A percentile compares a stretch with the other conserved stretches of the same genome.
These are phyloP conservation scores for Diplodia corticola DNA, from an alignment of 2,329 filamentous ascomycete genomes.

Conservation along the genomic window DNA sequence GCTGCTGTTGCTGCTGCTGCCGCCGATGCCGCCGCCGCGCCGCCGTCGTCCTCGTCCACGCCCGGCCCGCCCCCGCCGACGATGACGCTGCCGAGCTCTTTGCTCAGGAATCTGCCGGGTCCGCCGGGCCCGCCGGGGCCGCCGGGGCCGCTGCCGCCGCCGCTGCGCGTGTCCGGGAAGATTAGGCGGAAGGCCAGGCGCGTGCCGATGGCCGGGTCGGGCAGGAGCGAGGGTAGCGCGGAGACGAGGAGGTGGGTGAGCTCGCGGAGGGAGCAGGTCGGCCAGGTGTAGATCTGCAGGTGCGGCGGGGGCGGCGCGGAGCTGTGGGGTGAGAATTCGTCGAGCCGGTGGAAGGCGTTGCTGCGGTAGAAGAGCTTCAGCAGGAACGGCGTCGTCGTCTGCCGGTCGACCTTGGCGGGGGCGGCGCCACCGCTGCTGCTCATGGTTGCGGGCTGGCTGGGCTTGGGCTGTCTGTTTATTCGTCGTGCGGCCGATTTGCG, in stretches of 20 bases:
- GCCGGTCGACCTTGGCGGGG: conserved; percentile 60
- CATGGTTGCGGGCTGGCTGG: neutral
- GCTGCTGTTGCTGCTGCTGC: conserved; percentile 18
- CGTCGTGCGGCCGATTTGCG: neutral
- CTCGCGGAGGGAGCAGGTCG: conserved; percentile 76
- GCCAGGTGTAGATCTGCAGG: conserved; percentile 84
- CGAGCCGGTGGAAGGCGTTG: conserved; percentile 69
- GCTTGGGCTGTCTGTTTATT: neutral
- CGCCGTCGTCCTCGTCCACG: conserved; percentile 26
- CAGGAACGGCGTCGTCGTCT: conserved; percentile 76
- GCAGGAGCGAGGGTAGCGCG: conserved; percentile 68
- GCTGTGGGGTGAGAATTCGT: conserved; percentile 63
- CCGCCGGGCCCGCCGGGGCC: conserved; percentile 32
- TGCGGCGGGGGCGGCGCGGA: conserved; percentile 62
- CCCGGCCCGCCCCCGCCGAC: conserved; percentile 62
- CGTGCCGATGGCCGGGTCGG: conserved; percentile 74
- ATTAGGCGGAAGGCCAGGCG: conserved; percentile 85
- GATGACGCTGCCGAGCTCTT: conserved; percentile 81
- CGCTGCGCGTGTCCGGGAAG: conserved; percentile 68
- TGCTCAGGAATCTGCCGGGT: conserved; percentile 67
- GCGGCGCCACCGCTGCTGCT: conserved; percentile 27
- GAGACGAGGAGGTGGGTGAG: conserved; percentile 74
- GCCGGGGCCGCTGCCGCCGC: conserved; percentile 28
- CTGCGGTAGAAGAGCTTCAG: conserved; percentile 81
- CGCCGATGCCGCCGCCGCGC: conserved; percentile 27